These are phyloP conservation scores for Lasiodiplodia theobromae DNA, from an alignment of 2,329 filamentous ascomycete species.

Conservation along the genomic window DNA sequence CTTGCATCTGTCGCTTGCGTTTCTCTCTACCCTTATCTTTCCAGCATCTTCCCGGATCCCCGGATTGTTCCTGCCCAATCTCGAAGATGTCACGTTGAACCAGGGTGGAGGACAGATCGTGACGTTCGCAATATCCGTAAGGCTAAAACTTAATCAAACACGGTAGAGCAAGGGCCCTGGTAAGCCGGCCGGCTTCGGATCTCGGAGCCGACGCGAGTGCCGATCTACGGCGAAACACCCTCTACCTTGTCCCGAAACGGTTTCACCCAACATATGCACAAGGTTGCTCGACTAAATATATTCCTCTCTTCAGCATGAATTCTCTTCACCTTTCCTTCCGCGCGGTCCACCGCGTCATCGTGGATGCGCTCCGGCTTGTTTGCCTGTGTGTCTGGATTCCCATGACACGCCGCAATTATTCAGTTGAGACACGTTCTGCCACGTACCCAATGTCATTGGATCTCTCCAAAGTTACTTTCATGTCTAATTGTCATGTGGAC, in stretches of 20 bases:
- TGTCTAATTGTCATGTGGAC: background rate
- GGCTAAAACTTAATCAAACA: constrained; percentile 16
- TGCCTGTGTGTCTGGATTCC: background rate
- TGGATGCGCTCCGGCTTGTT: background rate
- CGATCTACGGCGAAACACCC: background rate
- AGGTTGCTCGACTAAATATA: background rate
- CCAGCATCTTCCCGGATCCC: background rate
- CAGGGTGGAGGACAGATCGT: background rate
- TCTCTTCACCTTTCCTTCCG: background rate
- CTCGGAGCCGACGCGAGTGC: background rate
- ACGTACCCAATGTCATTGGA: background rate
- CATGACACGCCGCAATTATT: background rate
- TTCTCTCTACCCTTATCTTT: background rate
- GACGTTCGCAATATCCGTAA: constrained; percentile 7
- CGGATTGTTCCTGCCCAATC: background rate
- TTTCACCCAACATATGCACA: background rate
- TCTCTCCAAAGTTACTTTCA: background rate
- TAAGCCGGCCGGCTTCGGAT: background rate
- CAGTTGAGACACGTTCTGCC: background rate
- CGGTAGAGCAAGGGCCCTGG: background rate
- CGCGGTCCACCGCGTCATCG: background rate
- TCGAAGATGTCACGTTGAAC: background rate
- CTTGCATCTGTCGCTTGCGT: background rate
- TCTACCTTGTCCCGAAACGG: background rate
- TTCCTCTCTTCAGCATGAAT: background rate